Evolutionary conservation across 805 yeast species (phyloP), one percentile per base, ranked within the genome.

Genomic region (Metschnikowia cubensis): DNA sequence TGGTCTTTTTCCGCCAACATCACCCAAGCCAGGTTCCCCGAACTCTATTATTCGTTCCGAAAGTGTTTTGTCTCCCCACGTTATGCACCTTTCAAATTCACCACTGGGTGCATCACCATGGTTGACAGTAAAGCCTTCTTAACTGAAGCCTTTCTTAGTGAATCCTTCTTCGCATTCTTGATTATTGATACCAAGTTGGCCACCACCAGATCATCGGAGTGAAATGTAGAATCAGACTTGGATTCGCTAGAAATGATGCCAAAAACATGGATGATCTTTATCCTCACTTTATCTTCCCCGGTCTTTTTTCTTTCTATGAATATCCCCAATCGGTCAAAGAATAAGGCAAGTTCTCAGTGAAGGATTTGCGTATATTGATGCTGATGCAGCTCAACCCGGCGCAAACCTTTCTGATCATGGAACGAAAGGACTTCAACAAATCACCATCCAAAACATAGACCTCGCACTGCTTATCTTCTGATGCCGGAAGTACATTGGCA

Each of bases 401-500:
- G 14, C 89, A 89, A 14, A 90, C 83, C 55, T 91, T 96, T 53
- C 88, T 75, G 8, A 94, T 80, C 55, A 82, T 73, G 2, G 78
- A 75, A 51, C 87, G 89, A 1, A 83, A 81, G 0, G 90, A 82
- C 29, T 80, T 83, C 43, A 94, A 67, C 29, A 94, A 71, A 89
- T 71, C 0, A 89, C 91, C 85, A 94, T 83, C 50, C 85, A 79
- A 70, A 94, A 94, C 2, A 94, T 84, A 0, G 96, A 85, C 51
- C 85, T 84, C 0, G 97, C 97, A 52, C 97, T 89, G 1, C 96
- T 91, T 48, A 94, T 91, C 45, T 88, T 86, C 62, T 90, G 96
- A 58, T 88, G 96, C 59, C 89, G 96, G 34, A 89, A 87, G 59
- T 87, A 80, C 58, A 87, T 77, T 53, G 87, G 96, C 58, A 86